Evolutionary conservation across 768 basidiomycete genomes (phyloP).

Genomic region (Rubroboletus satanas): DNA sequence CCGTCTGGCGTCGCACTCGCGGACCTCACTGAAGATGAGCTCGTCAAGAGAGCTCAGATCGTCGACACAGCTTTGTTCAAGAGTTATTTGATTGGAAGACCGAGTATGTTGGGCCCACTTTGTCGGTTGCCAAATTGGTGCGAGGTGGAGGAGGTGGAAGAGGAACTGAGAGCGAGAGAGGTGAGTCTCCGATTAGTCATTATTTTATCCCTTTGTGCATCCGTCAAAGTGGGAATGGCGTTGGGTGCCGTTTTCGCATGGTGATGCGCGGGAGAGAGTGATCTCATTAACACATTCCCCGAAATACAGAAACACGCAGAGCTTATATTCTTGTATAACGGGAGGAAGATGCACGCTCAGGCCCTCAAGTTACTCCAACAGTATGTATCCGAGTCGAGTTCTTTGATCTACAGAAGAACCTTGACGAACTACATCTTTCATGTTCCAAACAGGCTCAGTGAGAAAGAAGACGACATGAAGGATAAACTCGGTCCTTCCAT

Average conservation of each 20-base stretch:
- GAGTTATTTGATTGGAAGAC: slow-evolving; percentile 79
- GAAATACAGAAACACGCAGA: slow-evolving; percentile 78
- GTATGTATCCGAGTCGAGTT: slow-evolving; percentile 42
- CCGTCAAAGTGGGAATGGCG: neutral
- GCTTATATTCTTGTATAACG: slow-evolving; percentile 86
- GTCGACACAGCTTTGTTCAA: slow-evolving; percentile 96
- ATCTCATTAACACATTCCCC: neutral
- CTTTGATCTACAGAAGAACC: neutral
- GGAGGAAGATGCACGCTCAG: slow-evolving; percentile 92
- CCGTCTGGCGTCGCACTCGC: slow-evolving; percentile 68
- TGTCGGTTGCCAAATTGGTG: slow-evolving; percentile 96
- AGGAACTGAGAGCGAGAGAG: slow-evolving; percentile 73
- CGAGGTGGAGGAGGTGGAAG: slow-evolving; percentile 92
- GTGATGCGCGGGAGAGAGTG: neutral
- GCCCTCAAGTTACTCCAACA: slow-evolving; percentile 80
- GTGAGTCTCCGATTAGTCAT: slow-evolving; percentile 37
- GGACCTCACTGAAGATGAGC: slow-evolving; percentile 74
- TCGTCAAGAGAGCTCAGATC: slow-evolving; percentile 86
- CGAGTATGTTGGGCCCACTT: slow-evolving; percentile 76
- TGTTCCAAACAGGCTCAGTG: slow-evolving; percentile 58
- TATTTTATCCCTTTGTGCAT: neutral
- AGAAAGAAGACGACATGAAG: slow-evolving; percentile 67
- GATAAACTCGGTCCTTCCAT: slow-evolving; percentile 85
- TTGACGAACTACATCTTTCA: neutral
- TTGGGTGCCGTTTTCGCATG: neutral